Base-by-base conservation (phyloP, 495 filamentous ascomycete genomes). In the Neurospora hispaniola region DNA sequence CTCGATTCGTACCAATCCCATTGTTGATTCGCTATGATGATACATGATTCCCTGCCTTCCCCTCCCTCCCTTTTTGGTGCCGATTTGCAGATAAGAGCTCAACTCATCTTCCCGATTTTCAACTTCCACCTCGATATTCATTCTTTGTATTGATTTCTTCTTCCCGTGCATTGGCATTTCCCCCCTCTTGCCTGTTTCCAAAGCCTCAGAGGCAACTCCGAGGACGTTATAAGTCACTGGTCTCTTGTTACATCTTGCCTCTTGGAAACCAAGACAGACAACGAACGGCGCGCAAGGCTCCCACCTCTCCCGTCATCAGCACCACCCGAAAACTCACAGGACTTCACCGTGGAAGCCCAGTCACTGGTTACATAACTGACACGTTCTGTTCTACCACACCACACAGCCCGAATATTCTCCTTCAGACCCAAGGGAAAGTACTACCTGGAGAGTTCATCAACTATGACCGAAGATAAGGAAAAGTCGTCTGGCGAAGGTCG, bases 401-500 rank as follows among this genome's bases (percentile, higher is more conserved):
- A 9, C 73, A 9, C 73, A 42, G 62, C 38, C 16, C 54, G 54
- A 35, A 66, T 66, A 66, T 70, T 73, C 31, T 16, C 35, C 44
- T 68, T 76, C 42, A 71, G 71, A 18, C 69, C 68, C 11, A 73
- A 71, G n/a, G 71, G 62, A 42, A 40, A 59, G 31, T 71, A 72
- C 40, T 71, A 78, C 71, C n/a, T 74, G 41, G 78, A 78, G 69
- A 69, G 73, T 31, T 59, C 69, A 12, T 68, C 69, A 16, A 75
- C 74, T 18, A 80, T 80, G 78, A 71, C 44, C 43, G 73, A 72
- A 43, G 78, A 79, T 42, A 73, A 80, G 71, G 77, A 79, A 27
- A 78, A 76, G 71, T 76, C 72, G 38, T 78, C 74, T 11, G 80
- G 76, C 75, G 81, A 80, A 43, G 79, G 73, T 18, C 74, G 78